phyloP scores from a whole-genome alignment of 345 rosid species.

The Eucalyptus fibrosa region DNA sequence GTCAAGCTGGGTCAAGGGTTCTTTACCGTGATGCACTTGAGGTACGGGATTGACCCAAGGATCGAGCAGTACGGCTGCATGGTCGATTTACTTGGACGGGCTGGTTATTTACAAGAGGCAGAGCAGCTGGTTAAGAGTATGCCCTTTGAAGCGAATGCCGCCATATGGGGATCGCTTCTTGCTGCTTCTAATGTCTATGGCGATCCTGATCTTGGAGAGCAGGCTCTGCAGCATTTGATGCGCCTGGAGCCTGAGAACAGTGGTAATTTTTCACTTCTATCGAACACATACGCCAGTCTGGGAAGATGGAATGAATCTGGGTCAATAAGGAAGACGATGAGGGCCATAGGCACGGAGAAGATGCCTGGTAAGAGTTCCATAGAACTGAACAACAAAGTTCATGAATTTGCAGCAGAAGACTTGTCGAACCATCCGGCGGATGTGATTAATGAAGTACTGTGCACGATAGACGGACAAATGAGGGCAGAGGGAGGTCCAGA shows the following conservation, averaged over 20 bases:
- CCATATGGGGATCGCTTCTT: slow-evolving; percentile 81
- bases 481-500: slow-evolving; percentile 2
- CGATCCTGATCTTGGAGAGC: slow-evolving; percentile 43
- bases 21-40: slow-evolving; percentile 30
- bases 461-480: slow-evolving; percentile 19
- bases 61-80: slow-evolving; percentile 74
- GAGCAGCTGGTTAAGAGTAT: slow-evolving; percentile 21
- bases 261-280: slow-evolving; percentile 65
- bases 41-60: slow-evolving; percentile 27
- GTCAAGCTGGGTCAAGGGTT: slow-evolving; percentile 31
- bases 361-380: slow-evolving; percentile 55
- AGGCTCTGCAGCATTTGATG: slow-evolving; percentile 36
- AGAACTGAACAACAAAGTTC: slow-evolving; percentile 31
- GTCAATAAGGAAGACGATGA: slow-evolving; percentile 49
- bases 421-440: slow-evolving; percentile 24
- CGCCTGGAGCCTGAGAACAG: slow-evolving; percentile 64
- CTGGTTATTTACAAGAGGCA: slow-evolving; percentile 53
- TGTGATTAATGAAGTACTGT: slow-evolving; percentile 19
- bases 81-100: slow-evolving; percentile 60
- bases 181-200: slow-evolving; percentile 52
- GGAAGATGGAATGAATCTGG: slow-evolving; percentile 64
- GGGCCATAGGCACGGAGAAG: slow-evolving; percentile 43
- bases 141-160: slow-evolving; percentile 63
- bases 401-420: slow-evolving; percentile 44
- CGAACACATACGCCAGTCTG: slow-evolving; percentile 32